Evolutionary conservation across 148 eudicot genomes (phyloP).

Genomic region (Spergularia marina): DNA sequence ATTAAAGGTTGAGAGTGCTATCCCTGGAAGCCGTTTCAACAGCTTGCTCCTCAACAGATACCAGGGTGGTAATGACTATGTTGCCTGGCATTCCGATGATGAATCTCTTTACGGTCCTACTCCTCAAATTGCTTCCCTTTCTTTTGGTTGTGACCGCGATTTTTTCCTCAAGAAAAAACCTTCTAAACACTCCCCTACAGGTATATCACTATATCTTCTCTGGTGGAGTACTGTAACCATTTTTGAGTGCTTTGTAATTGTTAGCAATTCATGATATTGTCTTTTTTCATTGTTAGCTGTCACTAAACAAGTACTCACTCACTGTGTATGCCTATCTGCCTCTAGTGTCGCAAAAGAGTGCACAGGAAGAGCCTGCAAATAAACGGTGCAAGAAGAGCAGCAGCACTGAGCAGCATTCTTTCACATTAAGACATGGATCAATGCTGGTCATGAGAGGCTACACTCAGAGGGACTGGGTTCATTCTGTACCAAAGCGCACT

Average conservation of each 20-base stretch:
- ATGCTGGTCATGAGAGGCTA: conserved; percentile 85
- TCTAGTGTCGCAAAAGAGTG: conserved; percentile 8
- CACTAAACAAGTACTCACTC: not conserved
- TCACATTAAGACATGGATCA: conserved; percentile 78
- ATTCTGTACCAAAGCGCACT: conserved; percentile 87
- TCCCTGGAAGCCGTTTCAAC: conserved; percentile 81
- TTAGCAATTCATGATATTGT: not conserved
- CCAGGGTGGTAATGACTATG: conserved; percentile 76
- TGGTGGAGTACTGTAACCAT: not conserved
- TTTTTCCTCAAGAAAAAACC: conserved; percentile 65
- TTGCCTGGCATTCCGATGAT: conserved; percentile 95
- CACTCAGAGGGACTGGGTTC: conserved; percentile 92
- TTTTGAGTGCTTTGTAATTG: not conserved
- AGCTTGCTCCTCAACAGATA: conserved; percentile 81
- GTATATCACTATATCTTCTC: not conserved
- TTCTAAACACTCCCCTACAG: conserved; percentile 16
- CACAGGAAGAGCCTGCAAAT: conserved; percentile 44
- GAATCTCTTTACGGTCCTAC: conserved; percentile 83
- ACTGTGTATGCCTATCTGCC: not conserved
- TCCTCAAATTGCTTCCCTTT: conserved; percentile 86
- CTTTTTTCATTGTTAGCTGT: not conserved
- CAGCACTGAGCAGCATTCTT: conserved; percentile 43
- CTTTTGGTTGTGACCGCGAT: conserved; percentile 94
- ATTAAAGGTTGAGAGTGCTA: conserved; percentile 61
- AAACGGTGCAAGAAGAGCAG: conserved; percentile 56